These are phyloP conservation scores for Colletotrichum sidae DNA, from an alignment of 2,329 filamentous ascomycete genomes.

Conservation along the genomic window DNA sequence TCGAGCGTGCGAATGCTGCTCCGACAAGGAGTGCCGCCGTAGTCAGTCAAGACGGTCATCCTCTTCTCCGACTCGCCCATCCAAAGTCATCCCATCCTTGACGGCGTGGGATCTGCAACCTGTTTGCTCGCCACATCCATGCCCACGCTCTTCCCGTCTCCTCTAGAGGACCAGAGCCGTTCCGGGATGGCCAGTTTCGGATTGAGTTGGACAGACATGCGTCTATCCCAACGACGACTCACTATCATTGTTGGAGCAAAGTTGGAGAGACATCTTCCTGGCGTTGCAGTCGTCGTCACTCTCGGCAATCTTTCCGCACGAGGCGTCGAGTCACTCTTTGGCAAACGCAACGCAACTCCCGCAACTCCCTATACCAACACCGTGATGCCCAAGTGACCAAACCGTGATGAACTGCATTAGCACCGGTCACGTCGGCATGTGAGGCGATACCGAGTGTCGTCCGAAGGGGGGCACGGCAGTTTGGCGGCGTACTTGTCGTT, in stretches of 20 bases:
- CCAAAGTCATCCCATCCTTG: background rate
- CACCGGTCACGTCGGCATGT: slow-evolving; percentile 23
- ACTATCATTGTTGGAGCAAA: background rate
- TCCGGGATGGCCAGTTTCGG: slow-evolving; percentile 5
- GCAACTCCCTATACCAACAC: slow-evolving; percentile 1
- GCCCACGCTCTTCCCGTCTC: background rate
- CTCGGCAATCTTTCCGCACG: slow-evolving; percentile 17
- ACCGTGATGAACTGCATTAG: slow-evolving; percentile 33
- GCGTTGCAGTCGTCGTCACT: slow-evolving; percentile 1
- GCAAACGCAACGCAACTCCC: background rate
- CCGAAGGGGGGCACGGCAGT: slow-evolving; percentile 33
- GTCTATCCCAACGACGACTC: background rate
- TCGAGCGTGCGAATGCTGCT: background rate
- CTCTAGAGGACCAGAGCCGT: background rate
- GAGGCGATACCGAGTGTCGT: slow-evolving; percentile 30
- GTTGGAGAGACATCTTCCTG: slow-evolving; percentile 6
- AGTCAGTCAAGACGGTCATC: background rate
- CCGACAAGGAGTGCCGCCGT: background rate
- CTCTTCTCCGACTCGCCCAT: slow-evolving; percentile 7
- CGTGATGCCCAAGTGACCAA: background rate
- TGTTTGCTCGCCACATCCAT: slow-evolving; percentile 18
- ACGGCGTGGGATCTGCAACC: slow-evolving; percentile 11
- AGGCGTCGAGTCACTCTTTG: background rate
- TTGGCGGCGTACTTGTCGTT: background rate
- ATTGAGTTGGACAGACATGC: slow-evolving; percentile 13